Evolutionary conservation across 352 stramenopile genomes (phyloP), one percentile per base, ranked within the genome.

Genomic region (Ophiocytium majus): DNA sequence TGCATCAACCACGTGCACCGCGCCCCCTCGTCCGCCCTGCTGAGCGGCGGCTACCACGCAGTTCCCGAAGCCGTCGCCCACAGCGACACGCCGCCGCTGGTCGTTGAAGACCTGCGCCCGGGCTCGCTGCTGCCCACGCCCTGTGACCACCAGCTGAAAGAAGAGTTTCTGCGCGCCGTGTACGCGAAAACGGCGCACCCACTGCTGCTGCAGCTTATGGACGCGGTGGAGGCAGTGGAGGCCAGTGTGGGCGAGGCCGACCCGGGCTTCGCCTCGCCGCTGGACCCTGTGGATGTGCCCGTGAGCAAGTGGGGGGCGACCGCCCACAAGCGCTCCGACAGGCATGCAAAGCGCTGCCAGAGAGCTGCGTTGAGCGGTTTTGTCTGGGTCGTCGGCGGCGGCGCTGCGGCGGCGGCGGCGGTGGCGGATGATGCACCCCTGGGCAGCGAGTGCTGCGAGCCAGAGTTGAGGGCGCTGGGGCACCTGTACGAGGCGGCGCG

Each of bases 301-400:
- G 49, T 83, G 1, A 86, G 74, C 64, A 80, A 86, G 34, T 88
- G 84, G 84, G 84, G 84, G 19, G 35, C 36, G 34, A 79, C 76
- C 66, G 80, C 75, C 37, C 80, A 79, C 50, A 87, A 86, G 66
- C 33, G 63, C 28, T 34, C 79, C 9, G 31, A 81, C 1, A 28
- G 28, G 28, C 57, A 66, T 66, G 57, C 57, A 19, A 79, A 23
- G 71, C 23, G 28, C 23, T 28, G 57, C 57, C 28, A 28, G 57
- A 71, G 57, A 23, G n/a, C n/a, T n/a, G n/a, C n/a, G n/a, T n/a
- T n/a, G n/a, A n/a, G n/a, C n/a, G n/a, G n/a, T n/a, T n/a, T n/a
- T n/a, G n/a, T n/a, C n/a, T n/a, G n/a, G n/a, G n/a, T n/a, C n/a
- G n/a, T n/a, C n/a, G 43, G 43, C 14, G 43, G 5, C 5, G 5